Base-by-base conservation (phyloP, 108 stramenopile species). In the Stephanodiscus minutulus region DNA sequence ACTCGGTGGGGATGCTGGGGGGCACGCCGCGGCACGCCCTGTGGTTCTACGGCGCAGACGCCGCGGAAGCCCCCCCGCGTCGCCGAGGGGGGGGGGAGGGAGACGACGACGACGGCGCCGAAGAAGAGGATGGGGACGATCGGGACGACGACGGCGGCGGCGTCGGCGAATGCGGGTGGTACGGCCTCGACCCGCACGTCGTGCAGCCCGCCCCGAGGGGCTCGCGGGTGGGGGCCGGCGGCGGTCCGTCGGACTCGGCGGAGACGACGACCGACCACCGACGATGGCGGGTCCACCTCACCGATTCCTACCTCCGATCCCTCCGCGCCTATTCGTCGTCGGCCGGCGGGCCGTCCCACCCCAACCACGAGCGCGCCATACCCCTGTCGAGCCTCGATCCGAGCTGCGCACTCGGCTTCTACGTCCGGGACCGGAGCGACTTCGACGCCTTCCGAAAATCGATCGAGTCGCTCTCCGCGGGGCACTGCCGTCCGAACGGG, bases 181-280 rank as follows among this genome's bases (percentile, higher is more conserved):
- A 89, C 47, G 95, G 95, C 3, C 70, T 93, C n/a, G 95, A 96
- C 82, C 95, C 95, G 13, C 95, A 96, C 68, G 88, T 85, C 12
- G 86, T 90, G 2, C 95, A 96, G 73, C 46, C 56, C 20, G 91
- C 91, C 24, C 90, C 93, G 9, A 53, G 77, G 29, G 73, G 88
- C 55, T 79, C 74, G 17, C 55, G 44, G 44, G 47, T 35, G 47
- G n/a, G n/a, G n/a, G n/a, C n/a, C n/a, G n/a, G n/a, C n/a, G n/a
- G n/a, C n/a, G n/a, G n/a, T n/a, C n/a, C n/a, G n/a, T n/a, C 11
- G 7, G 56, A 24, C 39, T 28, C 39, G 7, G 15, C 33, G 9
- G 35, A 22, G 44, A 58, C 15, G 66, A 52, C 15, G 5, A 53
- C 21, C 7, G 43, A 47, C 50, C 52, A 54, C 24, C 49, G 54